Evolutionary conservation across 441 rosid species (phyloP).

Genomic region (Erysimum pusillum): DNA sequence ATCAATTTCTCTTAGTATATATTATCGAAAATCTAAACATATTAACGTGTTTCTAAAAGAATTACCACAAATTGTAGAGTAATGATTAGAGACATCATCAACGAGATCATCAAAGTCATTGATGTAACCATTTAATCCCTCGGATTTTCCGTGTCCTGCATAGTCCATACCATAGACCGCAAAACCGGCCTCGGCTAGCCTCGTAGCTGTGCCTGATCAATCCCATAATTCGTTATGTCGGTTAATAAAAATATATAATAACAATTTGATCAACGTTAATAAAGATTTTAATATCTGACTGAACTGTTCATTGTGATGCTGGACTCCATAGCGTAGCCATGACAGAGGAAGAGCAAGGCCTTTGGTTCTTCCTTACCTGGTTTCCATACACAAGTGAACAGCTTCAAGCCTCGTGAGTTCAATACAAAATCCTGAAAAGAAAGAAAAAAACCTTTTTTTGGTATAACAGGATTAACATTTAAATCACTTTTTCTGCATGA

Average conservation of each 20-base stretch:
- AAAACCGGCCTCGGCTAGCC: constrained; percentile 80
- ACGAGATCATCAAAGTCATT: constrained; percentile 63
- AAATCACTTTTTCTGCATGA: constrained; percentile 1
- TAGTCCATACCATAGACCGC: constrained; percentile 87
- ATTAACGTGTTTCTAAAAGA: background rate
- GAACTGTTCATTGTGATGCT: constrained; percentile 93
- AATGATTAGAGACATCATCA: constrained; percentile 73
- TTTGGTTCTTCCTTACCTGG: constrained; percentile 68
- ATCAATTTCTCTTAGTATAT: background rate
- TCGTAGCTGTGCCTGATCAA: constrained; percentile 68
- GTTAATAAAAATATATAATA: background rate
- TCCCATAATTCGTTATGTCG: background rate
- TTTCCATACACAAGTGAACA: constrained; percentile 51
- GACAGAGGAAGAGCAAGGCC: constrained; percentile 83
- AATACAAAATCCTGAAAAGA: constrained; percentile 53
- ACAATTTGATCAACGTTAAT: background rate
- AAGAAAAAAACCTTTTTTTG: too few species aligned
- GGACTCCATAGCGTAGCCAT: constrained; percentile 95
- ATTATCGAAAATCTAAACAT: background rate
- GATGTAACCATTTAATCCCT: constrained; percentile 64
- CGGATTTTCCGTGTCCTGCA: constrained; percentile 94
- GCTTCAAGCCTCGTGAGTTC: constrained; percentile 65
- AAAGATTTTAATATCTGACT: background rate
- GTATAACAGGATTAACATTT: background rate
- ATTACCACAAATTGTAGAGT: constrained; percentile 67